Evolutionary conservation across 2,329 filamentous ascomycete genomes (phyloP), one percentile per base, ranked within the genome.

Genomic region (Colletotrichum filicis): DNA sequence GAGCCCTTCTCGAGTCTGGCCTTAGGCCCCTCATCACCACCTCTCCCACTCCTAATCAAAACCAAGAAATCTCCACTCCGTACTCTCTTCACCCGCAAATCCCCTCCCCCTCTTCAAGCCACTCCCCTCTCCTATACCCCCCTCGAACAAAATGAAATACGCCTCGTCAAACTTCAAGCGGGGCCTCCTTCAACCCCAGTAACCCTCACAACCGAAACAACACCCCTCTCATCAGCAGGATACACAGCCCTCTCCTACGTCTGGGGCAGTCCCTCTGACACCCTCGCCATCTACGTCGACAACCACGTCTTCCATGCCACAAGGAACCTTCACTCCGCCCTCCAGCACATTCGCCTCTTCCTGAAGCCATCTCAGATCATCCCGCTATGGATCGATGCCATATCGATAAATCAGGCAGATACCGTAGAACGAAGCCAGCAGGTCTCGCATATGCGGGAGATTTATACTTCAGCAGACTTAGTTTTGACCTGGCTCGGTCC

Each of bases 331-430:
- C 35, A 58, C 22, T 26, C 14, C 5, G 59, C 28, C 19, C 67
- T 78, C 1, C 35, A 56, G 24, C 74, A 75, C 37, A 71, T 77
- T 9, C 58, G 53, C 8, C 24, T 37, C 8, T 24, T 61, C 30
- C 46, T 67, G 3, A 52, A 55, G 1, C 55, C 74, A 37, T 28
- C 59, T 1, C 63, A 28, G 35, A 7, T 78, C 9, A 19, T n/a
- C 19, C 26, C 26, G 1, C 55, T 57, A 26, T 79, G 77, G 76
- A 46, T 76, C 16, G 76, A 77, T 52, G 70, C 73, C 8, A 73
- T 78, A 26, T 77, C 75, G 58, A 76, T 78, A 60, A 71, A 77
- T 16, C 77, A 78, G 63, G 12, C 62, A 1, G 66, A 77, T 55
- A 19, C 64, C 16, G 42, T 64, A 8, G 77, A 79, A 37, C 76